Evolutionary conservation across 176 grass and related monocot genomes (phyloP).

Genomic region (Bromus sterilis): DNA sequence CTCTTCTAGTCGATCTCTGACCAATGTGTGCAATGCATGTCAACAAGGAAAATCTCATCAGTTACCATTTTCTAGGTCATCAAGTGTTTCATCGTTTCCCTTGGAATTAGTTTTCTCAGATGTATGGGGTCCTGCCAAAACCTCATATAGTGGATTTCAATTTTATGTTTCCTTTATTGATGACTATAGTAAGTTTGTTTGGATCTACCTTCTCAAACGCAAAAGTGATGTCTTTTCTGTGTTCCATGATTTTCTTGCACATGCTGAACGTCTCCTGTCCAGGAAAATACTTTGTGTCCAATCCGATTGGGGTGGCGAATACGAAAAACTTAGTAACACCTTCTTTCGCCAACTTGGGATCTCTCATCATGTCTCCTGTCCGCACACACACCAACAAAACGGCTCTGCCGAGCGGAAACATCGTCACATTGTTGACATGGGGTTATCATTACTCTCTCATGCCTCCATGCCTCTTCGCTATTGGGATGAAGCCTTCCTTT

Average conservation of each 20-base stretch:
- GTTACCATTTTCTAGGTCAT: not conserved
- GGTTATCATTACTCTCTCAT: not conserved
- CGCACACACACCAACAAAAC: not conserved
- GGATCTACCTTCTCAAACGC: not conserved
- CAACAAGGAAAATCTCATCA: not conserved
- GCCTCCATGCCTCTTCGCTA: not conserved
- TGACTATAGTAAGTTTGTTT: not conserved
- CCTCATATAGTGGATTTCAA: not conserved
- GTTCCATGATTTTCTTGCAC: not conserved
- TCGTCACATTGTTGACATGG: not conserved
- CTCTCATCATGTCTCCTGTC: not conserved
- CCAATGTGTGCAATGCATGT: not conserved
- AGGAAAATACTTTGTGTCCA: not conserved
- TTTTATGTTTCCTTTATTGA: not conserved
- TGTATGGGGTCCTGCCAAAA: not conserved
- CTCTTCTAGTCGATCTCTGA: not conserved
- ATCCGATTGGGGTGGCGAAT: not conserved
- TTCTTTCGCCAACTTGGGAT: not conserved
- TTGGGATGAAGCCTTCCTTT: not conserved
- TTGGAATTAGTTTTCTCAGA: not conserved
- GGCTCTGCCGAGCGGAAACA: not conserved
- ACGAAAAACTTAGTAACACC: not conserved
- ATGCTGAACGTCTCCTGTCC: not conserved
- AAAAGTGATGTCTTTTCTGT: not conserved
- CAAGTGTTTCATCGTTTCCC: not conserved